Percentiles rank a stretch among this genome's conserved stretches.
phyloP scores from a whole-genome alignment of 2,329 filamentous ascomycete genomes.

The Apiospora rasikravindrae region DNA sequence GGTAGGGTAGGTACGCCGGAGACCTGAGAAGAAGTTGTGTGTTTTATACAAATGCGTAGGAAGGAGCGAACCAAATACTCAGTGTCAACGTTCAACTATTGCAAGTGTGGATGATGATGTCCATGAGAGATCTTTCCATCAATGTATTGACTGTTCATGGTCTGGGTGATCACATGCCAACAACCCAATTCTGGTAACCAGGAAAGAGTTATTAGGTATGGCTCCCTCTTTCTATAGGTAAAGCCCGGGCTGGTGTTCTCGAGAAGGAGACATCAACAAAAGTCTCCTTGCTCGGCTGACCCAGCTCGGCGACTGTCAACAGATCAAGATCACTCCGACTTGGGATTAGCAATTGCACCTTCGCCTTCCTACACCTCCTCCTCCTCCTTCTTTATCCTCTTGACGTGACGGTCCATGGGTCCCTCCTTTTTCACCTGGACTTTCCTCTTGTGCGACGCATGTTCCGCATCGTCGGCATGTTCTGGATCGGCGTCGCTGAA shows the following conservation, averaged over 20 bases:
- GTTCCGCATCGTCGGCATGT: conserved; percentile 32
- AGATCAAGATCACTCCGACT: neutral
- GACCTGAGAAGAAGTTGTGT: neutral
- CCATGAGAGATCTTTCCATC: too few species aligned
- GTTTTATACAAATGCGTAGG: neutral
- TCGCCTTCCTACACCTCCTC: neutral
- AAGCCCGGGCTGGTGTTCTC: neutral
- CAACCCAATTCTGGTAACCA: too few species aligned
- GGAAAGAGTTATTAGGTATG: neutral
- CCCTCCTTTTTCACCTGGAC: conserved; percentile 28
- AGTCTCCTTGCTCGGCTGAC: neutral
- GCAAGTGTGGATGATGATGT: neutral
- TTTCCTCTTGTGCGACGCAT: conserved; percentile 37
- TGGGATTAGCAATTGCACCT: neutral
- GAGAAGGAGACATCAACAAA: neutral
- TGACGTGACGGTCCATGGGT: conserved; percentile 22
- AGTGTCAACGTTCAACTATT: too few species aligned
- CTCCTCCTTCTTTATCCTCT: conserved; percentile 15
- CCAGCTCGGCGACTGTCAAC: neutral
- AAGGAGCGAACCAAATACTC: too few species aligned
- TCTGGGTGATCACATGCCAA: too few species aligned
- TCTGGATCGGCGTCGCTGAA: conserved; percentile 39
- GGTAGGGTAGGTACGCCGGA: neutral
- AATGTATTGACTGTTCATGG: too few species aligned
- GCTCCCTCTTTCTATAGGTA: neutral